These are phyloP conservation scores for Aspergillus mulundensis DNA, from an alignment of 495 filamentous ascomycete genomes.

Conservation along the genomic window DNA sequence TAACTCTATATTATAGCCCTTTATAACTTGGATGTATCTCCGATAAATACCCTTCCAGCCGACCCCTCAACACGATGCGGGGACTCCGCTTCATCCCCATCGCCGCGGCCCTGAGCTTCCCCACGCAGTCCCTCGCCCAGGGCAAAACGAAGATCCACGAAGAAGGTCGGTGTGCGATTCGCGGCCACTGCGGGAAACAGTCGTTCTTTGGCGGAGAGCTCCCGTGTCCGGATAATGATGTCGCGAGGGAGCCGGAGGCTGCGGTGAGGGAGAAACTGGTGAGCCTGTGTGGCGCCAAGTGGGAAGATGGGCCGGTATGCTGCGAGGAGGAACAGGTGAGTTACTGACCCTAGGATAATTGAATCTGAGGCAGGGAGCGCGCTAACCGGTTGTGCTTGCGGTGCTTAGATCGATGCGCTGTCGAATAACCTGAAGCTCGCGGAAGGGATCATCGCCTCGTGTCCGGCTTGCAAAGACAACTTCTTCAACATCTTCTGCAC, in stretches of 20 bases:
- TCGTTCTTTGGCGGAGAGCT: slow-evolving; percentile 81
- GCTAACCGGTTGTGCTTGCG: neutral
- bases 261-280: slow-evolving; percentile 70
- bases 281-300: slow-evolving; percentile 80
- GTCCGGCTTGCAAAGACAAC: slow-evolving; percentile 93
- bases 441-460: slow-evolving; percentile 81
- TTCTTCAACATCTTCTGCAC: slow-evolving; percentile 98
- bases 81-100: slow-evolving; percentile 26
- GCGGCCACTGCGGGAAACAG: slow-evolving; percentile 86
- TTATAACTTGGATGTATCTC: neutral
- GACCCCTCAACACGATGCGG: slow-evolving; percentile 30
- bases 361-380: neutral
- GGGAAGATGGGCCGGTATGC: slow-evolving; percentile 78
- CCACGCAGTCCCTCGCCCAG: slow-evolving; percentile 29
- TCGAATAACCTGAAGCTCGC: slow-evolving; percentile 80
- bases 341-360: neutral
- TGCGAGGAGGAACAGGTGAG: slow-evolving; percentile 76
- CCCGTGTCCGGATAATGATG: slow-evolving; percentile 89
- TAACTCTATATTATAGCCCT: neutral
- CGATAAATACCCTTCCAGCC: neutral
- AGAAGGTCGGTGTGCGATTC: slow-evolving; percentile 82
- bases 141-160: slow-evolving; percentile 68
- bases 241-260: slow-evolving; percentile 67
- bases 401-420: slow-evolving; percentile 64
- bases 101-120: slow-evolving; percentile 29